phyloP scores from a whole-genome alignment of 257 asterid genomes.

The Forsythia viridissima region DNA sequence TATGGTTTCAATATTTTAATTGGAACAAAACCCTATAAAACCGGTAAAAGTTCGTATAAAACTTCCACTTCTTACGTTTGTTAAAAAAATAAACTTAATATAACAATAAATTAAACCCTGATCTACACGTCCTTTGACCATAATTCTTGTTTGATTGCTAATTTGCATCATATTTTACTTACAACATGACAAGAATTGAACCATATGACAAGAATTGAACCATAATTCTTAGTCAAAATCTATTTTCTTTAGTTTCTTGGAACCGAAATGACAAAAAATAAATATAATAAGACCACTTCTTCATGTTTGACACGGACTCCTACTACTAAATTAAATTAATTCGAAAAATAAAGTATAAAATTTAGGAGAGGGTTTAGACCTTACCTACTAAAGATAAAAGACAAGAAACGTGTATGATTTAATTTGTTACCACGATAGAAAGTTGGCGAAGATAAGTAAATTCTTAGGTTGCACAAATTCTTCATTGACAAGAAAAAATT shows the following conservation, averaged over 20 bases:
- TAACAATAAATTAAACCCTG: background rate
- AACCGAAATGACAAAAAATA: too few species aligned
- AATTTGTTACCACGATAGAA: background rate
- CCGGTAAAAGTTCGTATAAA: too few species aligned
- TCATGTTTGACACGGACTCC: background rate
- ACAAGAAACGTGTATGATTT: background rate
- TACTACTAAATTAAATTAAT: background rate
- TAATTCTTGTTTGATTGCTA: background rate
- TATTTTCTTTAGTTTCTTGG: too few species aligned
- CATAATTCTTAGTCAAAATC: too few species aligned
- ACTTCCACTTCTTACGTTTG: background rate
- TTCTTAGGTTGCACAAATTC: too few species aligned
- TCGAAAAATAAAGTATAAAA: too few species aligned
- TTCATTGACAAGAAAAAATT: background rate
- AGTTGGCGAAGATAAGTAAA: background rate
- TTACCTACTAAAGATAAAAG: background rate
- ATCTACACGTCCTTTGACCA: background rate
- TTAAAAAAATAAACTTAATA: too few species aligned
- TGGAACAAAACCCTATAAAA: too few species aligned
- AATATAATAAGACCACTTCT: too few species aligned
- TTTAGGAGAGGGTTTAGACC: background rate
- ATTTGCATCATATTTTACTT: background rate
- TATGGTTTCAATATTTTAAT: too few species aligned
- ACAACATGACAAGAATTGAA: background rate
- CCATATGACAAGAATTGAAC: too few species aligned